Percentiles rank a stretch among this genome's conserved stretches.
Evolutionary conservation across 768 basidiomycete genomes (phyloP).

Genomic region (Pluteus cervinus): DNA sequence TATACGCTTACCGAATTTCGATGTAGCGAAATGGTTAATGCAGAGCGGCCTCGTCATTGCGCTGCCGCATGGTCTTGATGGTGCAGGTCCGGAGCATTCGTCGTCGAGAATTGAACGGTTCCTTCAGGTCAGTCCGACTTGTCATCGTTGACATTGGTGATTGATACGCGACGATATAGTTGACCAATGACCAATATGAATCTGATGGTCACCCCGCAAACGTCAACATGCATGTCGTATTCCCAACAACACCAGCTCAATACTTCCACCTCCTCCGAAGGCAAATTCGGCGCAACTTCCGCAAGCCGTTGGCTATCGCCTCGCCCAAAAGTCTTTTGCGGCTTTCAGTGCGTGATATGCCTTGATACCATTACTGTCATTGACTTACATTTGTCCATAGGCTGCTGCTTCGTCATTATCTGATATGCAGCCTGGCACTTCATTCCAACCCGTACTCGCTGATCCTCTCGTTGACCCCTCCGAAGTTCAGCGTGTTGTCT

Average conservation of each 20-base stretch:
- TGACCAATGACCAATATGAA: constrained; percentile 67
- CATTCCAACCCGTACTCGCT: constrained; percentile 63
- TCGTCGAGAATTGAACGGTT: constrained; percentile 84
- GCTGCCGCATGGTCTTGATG: constrained; percentile 86
- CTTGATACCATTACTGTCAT: too few species aligned
- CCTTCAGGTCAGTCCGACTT: constrained; percentile 57
- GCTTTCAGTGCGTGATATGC: constrained; percentile 51
- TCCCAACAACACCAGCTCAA: constrained; percentile 85
- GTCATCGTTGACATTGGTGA: constrained; percentile 2
- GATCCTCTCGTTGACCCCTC: constrained; percentile 36
- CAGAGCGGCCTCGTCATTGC: constrained; percentile 86
- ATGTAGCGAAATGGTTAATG: constrained; percentile 93
- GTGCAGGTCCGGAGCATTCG: constrained; percentile 92
- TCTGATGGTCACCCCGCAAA: constrained; percentile 32
- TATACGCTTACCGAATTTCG: constrained; percentile 21
- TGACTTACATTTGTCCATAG: constrained; percentile 28
- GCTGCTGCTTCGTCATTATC: constrained; percentile 63
- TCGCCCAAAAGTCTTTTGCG: constrained; percentile 82
- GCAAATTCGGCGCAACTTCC: constrained; percentile 78
- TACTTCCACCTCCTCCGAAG: constrained; percentile 91
- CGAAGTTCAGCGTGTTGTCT: constrained; percentile 56
- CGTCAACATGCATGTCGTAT: constrained; percentile 81
- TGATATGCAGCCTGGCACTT: constrained; percentile 53
- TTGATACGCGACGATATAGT: constrained; percentile 29
- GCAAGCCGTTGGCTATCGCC: constrained; percentile 82